phyloP scores from a whole-genome alignment of 2,329 filamentous ascomycete species.

The Botryosphaeria dothidea region DNA sequence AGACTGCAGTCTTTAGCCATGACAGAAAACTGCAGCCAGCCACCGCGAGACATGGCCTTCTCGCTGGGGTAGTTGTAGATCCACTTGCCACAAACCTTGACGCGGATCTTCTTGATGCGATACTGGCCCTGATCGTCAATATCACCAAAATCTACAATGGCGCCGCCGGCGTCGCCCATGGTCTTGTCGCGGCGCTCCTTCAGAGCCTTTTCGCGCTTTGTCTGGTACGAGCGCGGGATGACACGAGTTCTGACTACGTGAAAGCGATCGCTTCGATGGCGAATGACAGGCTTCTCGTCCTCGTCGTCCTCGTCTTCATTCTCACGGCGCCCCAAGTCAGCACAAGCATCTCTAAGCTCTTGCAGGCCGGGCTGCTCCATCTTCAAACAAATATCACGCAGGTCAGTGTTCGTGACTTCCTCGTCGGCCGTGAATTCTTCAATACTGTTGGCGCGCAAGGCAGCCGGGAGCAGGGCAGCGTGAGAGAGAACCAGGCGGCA shows the following conservation, averaged over 20 bases:
- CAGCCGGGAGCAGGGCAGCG: conserved; percentile 47
- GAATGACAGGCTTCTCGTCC: conserved; percentile 17
- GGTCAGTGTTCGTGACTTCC: conserved; percentile 44
- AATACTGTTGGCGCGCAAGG: conserved; percentile 46
- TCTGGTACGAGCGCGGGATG: conserved; percentile 28
- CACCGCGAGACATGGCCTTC: conserved; percentile 48
- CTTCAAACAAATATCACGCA: conserved; percentile 51
- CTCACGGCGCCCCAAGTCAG: conserved; percentile 47
- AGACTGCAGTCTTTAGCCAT: conserved; percentile 52
- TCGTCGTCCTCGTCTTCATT: conserved; percentile 38
- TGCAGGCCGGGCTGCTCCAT: conserved; percentile 51
- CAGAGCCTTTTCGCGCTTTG: conserved; percentile 36
- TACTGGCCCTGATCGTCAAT: conserved; percentile 35
- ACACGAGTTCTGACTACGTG: background rate
- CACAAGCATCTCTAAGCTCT: conserved; percentile 53
- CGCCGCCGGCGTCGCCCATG: conserved; percentile 21
- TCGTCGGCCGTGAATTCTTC: conserved; percentile 48
- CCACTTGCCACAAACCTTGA: conserved; percentile 50
- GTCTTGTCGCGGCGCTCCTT: conserved; percentile 23
- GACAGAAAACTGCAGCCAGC: conserved; percentile 54
- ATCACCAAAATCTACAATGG: conserved; percentile 39
- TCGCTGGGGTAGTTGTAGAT: conserved; percentile 56
- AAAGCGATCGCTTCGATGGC: background rate
- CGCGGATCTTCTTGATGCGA: conserved; percentile 41
- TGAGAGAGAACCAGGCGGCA: conserved; percentile 51